phyloP scores from a whole-genome alignment of 2,329 filamentous ascomycete genomes.

The Botryotinia convoluta region DNA sequence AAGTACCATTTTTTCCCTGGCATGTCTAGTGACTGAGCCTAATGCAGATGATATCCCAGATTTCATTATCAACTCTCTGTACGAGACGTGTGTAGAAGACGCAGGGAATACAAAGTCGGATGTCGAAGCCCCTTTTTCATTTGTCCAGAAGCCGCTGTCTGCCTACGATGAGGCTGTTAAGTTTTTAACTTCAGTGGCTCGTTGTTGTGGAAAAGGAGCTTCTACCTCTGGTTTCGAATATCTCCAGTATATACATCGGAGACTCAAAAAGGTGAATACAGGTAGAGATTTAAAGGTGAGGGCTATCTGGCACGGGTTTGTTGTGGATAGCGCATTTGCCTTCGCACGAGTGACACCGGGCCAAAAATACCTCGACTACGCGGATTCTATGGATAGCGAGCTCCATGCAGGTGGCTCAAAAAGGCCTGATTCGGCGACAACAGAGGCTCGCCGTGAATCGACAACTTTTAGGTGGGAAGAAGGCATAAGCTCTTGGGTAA shows the following conservation, averaged over 20 bases:
- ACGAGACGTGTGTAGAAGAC: background rate
- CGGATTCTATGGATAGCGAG: conserved; percentile 28
- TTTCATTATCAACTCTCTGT: conserved; percentile 11
- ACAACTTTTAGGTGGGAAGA: conserved; percentile 52
- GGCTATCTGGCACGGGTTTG: conserved; percentile 30
- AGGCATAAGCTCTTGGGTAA: conserved; percentile 56
- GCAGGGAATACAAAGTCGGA: background rate
- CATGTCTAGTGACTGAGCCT: conserved; percentile 27
- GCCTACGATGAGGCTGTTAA: conserved; percentile 29
- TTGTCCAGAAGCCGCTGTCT: background rate
- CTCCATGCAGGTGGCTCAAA: conserved; percentile 1
- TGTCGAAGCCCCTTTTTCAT: background rate
- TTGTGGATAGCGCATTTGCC: conserved; percentile 38
- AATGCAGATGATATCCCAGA: background rate
- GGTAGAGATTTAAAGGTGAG: conserved; percentile 12
- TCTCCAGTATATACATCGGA: conserved; percentile 40
- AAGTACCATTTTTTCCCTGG: conserved; percentile 26
- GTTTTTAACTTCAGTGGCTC: conserved; percentile 48
- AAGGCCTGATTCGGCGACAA: background rate
- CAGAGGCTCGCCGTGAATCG: conserved; percentile 23
- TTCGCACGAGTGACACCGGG: conserved; percentile 37
- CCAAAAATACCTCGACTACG: conserved; percentile 36
- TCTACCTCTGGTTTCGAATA: conserved; percentile 40
- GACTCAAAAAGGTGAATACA: conserved; percentile 24
- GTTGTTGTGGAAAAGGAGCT: conserved; percentile 46